Percentiles rank a stretch among this genome's conserved stretches.
phyloP scores from a whole-genome alignment of 169 alveolate species.

The Cryptosporidium sp. region DNA sequence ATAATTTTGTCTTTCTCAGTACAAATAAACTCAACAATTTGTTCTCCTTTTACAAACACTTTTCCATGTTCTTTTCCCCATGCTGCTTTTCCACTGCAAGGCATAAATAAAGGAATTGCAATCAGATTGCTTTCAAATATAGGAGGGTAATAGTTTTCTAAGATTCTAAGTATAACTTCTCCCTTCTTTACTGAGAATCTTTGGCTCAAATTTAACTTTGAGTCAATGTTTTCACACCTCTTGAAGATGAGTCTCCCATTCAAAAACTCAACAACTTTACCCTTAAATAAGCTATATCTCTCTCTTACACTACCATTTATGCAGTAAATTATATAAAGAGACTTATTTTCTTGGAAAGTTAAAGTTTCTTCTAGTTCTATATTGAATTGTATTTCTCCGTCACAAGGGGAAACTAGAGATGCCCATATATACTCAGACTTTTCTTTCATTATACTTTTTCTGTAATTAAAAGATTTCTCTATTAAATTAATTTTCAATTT shows the following conservation, averaged over 20 bases:
- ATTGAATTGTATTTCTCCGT: constrained; percentile 31
- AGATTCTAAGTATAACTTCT: constrained; percentile 16
- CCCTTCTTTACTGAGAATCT: constrained; percentile 27
- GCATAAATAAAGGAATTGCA: constrained; percentile 60
- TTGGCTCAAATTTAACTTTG: neutral
- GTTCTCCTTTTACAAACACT: constrained; percentile 49
- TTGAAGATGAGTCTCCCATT: constrained; percentile 15
- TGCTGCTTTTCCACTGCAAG: constrained; percentile 42
- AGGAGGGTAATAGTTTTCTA: constrained; percentile 51
- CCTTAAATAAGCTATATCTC: constrained; percentile 39
- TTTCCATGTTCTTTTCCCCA: constrained; percentile 57
- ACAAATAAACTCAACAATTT: constrained; percentile 35
- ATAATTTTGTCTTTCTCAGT: neutral
- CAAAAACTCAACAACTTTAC: constrained; percentile 43
- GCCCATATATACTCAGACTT: constrained; percentile 38
- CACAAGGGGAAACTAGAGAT: constrained; percentile 48
- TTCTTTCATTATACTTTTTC: neutral
- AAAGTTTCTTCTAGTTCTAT: neutral
- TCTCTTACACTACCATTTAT: constrained; percentile 27
- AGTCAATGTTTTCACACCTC: neutral
- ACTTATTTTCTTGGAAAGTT: constrained; percentile 1
- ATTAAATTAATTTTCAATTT: neutral
- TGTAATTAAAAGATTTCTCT: neutral
- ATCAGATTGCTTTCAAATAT: constrained; percentile 21
- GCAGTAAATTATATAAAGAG: constrained; percentile 27